These are phyloP conservation scores for Candida tunisiensis DNA, from an alignment of 1,139 yeast species.

Conservation along the genomic window DNA sequence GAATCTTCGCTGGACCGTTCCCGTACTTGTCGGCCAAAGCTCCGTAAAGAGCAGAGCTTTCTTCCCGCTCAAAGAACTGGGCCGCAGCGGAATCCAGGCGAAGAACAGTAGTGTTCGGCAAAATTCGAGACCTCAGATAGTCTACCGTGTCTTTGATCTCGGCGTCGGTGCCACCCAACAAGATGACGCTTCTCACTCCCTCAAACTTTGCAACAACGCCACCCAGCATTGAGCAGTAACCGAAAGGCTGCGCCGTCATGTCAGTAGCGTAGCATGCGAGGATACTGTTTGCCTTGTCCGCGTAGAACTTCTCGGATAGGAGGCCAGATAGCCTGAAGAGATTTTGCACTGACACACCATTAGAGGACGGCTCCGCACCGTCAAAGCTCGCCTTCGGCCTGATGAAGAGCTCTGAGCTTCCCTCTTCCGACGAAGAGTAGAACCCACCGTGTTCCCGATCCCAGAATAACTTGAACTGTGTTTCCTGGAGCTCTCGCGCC, in stretches of 20 bases:
- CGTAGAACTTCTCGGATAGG: constrained; percentile 9
- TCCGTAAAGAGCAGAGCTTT: no score
- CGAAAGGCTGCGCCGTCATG: constrained; percentile 17
- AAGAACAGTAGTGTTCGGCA: neutral
- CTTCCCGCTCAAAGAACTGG: neutral
- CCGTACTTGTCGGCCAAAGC: no score
- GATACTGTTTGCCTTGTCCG: constrained; percentile 10
- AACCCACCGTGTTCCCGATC: constrained; percentile 19
- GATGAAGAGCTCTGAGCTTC: constrained; percentile 11
- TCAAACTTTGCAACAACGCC: neutral
- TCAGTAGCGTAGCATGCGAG: constrained; percentile 16
- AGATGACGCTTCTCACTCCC: neutral
- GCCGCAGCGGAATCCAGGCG: neutral
- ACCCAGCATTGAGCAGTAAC: constrained; percentile 7
- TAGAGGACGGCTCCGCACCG: constrained; percentile 22
- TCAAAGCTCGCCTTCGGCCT: constrained; percentile 22
- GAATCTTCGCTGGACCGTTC: no score
- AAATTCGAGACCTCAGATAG: no score
- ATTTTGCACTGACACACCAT: constrained; percentile 19
- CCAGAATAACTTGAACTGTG: constrained; percentile 18
- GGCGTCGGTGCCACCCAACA: neutral
- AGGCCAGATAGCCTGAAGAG: constrained; percentile 14
- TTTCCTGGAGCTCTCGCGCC: constrained; percentile 18
- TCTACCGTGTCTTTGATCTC: neutral
- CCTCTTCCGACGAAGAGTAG: constrained; percentile 8